Percentiles rank a stretch among this genome's conserved stretches.
Evolutionary conservation across 345 rosid species (phyloP).

Genomic region (Dipteronia dyeriana): DNA sequence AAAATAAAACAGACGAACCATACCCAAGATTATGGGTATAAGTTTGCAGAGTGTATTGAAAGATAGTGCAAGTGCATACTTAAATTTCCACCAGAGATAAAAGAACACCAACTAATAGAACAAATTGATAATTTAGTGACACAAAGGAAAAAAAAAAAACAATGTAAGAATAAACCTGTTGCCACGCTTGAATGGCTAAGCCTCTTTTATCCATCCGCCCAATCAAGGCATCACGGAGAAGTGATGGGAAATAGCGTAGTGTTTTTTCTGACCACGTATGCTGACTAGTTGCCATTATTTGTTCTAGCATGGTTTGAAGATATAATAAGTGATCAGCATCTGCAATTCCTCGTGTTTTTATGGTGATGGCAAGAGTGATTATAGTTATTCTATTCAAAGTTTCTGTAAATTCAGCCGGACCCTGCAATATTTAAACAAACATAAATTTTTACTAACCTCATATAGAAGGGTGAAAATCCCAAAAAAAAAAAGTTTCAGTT

Average conservation of each 20-base stretch:
- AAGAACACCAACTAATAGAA: not conserved
- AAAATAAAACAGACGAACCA: not conserved
- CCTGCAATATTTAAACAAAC: constrained; percentile 49
- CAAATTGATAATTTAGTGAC: not conserved
- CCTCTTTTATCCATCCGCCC: constrained; percentile 75
- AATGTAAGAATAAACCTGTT: constrained; percentile 51
- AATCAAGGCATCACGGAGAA: constrained; percentile 70
- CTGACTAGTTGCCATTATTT: constrained; percentile 82
- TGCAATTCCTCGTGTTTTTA: constrained; percentile 95
- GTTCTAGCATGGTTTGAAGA: constrained; percentile 90
- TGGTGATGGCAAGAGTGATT: constrained; percentile 87
- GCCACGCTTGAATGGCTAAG: constrained; percentile 77
- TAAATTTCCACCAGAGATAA: not conserved
- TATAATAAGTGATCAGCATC: constrained; percentile 93
- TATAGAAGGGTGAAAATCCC: not conserved
- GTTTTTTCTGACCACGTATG: constrained; percentile 98
- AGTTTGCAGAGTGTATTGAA: not conserved
- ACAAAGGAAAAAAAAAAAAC: not conserved
- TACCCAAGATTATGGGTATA: not conserved
- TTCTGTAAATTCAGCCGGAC: constrained; percentile 97
- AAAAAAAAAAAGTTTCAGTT: constrained; percentile 19
- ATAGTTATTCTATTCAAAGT: constrained; percentile 86
- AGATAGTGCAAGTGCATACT: not conserved
- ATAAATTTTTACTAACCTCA: constrained; percentile 19
- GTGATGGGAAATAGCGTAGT: constrained; percentile 73